phyloP scores from a whole-genome alignment of 140 eudicot genomes.

The Flaveria floridana region DNA sequence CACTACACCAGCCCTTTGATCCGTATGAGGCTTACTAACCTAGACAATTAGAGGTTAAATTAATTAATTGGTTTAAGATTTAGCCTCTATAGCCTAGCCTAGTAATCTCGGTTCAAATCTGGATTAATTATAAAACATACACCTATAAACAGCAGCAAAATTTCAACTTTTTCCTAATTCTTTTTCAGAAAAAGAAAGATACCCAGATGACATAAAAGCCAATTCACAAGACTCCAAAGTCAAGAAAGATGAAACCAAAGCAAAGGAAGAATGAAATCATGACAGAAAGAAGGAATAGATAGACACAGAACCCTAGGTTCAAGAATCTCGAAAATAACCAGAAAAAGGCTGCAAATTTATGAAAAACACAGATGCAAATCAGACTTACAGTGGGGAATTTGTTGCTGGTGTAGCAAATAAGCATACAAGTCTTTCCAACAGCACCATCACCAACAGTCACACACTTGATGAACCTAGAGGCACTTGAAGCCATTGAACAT shows the following conservation, averaged over 20 bases:
- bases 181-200: conserved; percentile 28
- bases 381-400: conserved; percentile 72
- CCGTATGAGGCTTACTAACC: not conserved
- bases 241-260: conserved; percentile 40
- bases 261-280: conserved; percentile 28
- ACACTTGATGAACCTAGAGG: conserved; percentile 72
- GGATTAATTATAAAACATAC: conserved; percentile 23
- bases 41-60: not conserved
- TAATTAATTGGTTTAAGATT: conserved; percentile 7
- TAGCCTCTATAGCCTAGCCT: not conserved
- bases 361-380: conserved; percentile 32
- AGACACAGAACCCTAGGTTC: conserved; percentile 30
- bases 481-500: conserved; percentile 63
- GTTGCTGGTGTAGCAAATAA: conserved; percentile 74
- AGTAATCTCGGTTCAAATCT: conserved; percentile 33
- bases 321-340: conserved; percentile 25
- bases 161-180: conserved; percentile 14
- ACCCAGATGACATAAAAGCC: conserved; percentile 37
- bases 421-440: conserved; percentile 81
- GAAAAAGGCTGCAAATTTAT: conserved; percentile 36
- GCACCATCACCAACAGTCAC: conserved; percentile 83
- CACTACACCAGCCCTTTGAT: too few species aligned
- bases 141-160: conserved; percentile 18
- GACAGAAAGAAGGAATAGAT: conserved; percentile 1
- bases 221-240: conserved; percentile 39